Evolutionary conservation across 2,329 filamentous ascomycete species (phyloP).

Genomic region (Claviceps pusilla): DNA sequence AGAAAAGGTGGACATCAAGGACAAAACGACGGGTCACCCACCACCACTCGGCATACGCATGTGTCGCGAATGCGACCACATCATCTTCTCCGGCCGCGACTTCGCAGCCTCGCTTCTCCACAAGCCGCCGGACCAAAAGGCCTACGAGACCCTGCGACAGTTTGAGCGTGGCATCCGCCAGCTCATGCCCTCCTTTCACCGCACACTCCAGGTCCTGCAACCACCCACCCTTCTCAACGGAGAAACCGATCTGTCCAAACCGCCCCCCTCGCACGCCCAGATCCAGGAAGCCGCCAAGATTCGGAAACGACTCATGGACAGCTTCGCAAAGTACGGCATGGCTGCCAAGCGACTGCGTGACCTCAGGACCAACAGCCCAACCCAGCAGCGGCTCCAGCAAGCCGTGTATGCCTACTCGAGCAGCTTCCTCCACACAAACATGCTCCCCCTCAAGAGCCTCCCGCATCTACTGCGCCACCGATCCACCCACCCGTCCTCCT

Average conservation of each 20-base stretch:
- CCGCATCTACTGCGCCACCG: conserved; percentile 46
- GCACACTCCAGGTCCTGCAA: conserved; percentile 57
- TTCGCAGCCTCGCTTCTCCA: conserved; percentile 55
- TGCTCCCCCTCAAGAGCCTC: conserved; percentile 70
- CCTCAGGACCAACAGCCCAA: conserved; percentile 54
- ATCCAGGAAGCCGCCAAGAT: conserved; percentile 78
- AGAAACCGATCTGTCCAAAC: conserved; percentile 23
- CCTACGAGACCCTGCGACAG: conserved; percentile 70
- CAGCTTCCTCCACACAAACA: conserved; percentile 72
- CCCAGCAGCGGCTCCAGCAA: conserved; percentile 62
- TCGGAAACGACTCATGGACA: conserved; percentile 76
- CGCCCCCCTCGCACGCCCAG: conserved; percentile 44
- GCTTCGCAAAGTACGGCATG: conserved; percentile 74
- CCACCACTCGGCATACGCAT: conserved; percentile 66
- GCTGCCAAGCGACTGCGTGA: conserved; percentile 72
- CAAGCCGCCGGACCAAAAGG: conserved; percentile 59
- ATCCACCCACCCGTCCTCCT: conserved; percentile 12
- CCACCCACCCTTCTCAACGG: conserved; percentile 26
- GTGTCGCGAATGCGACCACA: conserved; percentile 70
- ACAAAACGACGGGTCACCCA: conserved; percentile 31
- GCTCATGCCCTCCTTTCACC: conserved; percentile 72
- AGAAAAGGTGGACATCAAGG: conserved; percentile 23
- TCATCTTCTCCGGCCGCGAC: conserved; percentile 52
- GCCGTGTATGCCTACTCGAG: conserved; percentile 72
- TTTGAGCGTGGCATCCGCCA: conserved; percentile 77